phyloP scores from a whole-genome alignment of 2,329 filamentous ascomycete species.

The Pseudogymnoascus sp. region DNA sequence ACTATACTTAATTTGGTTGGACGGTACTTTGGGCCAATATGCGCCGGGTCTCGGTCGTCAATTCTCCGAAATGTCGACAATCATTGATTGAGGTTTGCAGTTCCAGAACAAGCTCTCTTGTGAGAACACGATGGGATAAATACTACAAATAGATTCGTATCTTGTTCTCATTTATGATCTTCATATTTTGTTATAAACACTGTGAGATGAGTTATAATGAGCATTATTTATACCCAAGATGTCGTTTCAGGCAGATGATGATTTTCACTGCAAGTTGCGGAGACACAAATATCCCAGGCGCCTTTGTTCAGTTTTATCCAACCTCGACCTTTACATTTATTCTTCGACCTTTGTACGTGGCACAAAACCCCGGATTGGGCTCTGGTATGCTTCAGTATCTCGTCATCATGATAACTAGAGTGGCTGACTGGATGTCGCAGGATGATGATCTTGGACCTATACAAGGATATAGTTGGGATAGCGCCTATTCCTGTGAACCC shows the following conservation, averaged over 20 bases:
- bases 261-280: neutral
- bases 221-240: neutral
- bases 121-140: neutral
- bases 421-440: neutral
- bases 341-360: neutral
- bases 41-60: neutral
- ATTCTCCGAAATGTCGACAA: neutral
- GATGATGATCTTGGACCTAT: neutral
- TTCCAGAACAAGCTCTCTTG: neutral
- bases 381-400: neutral
- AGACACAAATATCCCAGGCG: neutral
- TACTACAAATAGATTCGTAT: neutral
- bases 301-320: neutral
- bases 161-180: neutral
- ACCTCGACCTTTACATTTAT: neutral
- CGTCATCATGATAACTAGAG: neutral
- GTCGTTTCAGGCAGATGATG: neutral
- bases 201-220: neutral
- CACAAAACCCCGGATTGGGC: neutral
- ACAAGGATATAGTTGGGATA: neutral
- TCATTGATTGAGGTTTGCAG: neutral
- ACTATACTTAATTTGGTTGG: conserved; percentile 1
- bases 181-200: neutral
- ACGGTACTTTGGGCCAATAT: neutral
- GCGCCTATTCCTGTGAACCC: neutral